These are phyloP conservation scores for Cynanchum wilfordii DNA, from an alignment of 257 asterid genomes.

Conservation along the genomic window DNA sequence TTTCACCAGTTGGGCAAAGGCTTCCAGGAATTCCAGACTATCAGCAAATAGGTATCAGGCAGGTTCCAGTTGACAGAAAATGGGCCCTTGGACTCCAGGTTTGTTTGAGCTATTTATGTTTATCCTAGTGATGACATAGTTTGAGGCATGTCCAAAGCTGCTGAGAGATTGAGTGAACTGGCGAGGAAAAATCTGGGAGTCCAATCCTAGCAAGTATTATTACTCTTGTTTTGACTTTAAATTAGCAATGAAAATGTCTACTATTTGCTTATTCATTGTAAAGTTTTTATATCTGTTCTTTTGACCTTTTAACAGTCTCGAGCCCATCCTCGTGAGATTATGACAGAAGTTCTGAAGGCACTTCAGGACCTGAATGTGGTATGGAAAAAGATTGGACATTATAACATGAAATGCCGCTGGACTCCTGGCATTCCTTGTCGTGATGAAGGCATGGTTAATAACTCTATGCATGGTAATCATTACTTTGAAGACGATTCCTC, in stretches of 20 bases:
- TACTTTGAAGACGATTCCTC: slow-evolving; percentile 58
- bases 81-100: slow-evolving; percentile 99
- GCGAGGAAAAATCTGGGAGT: not conserved
- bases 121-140: not conserved
- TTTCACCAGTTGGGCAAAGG: slow-evolving; percentile 54
- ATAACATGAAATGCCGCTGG: slow-evolving; percentile 94
- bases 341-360: slow-evolving; percentile 89
- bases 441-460: slow-evolving; percentile 37
- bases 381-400: slow-evolving; percentile 90
- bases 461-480: slow-evolving; percentile 39
- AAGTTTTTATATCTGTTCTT: not conserved
- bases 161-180: not conserved
- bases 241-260: not conserved
- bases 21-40: slow-evolving; percentile 52
- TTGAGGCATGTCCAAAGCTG: not conserved
- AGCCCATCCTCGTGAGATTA: slow-evolving; percentile 92
- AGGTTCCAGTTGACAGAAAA: slow-evolving; percentile 54
- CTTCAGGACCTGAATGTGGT: slow-evolving; percentile 64
- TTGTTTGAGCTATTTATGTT: slow-evolving; percentile 20
- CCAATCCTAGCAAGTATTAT: not conserved
- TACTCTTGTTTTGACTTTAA: not conserved
- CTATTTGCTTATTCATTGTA: not conserved
- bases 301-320: slow-evolving; percentile 52
- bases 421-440: slow-evolving; percentile 40
- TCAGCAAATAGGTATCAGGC: slow-evolving; percentile 65